Base-by-base conservation (phyloP, 805 yeast genomes). In the Candida tibetensis region DNA sequence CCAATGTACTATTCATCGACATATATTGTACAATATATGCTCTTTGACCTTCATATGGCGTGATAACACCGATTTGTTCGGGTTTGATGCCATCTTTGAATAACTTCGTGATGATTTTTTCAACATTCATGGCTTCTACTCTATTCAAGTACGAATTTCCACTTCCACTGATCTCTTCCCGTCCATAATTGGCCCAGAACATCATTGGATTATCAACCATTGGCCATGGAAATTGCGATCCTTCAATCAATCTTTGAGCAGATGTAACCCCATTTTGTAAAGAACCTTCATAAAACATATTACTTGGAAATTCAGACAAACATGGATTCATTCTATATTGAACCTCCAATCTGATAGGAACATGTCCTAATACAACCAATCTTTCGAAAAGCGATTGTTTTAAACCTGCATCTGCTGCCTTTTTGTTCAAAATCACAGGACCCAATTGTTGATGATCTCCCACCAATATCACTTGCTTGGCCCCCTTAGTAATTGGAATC, bases 401-500 rank as follows among this genome's bases (percentile, higher is more conserved):
- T 39, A 91, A 72, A 17, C 97, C 96, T 0, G 95, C 95, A 45
- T 82, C 82, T 13, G 83, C 88, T 2, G 95, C 96, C 49, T 76
- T 74, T 51, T 79, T 77, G 49, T 86, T 88, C 39, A 86, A 61
- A 34, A 91, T 83, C 17, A 89, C 95, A 0, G 98, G 97, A 1
- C 97, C 96, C 47, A 90, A 70, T 66, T 90, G 98, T 64, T 88
- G 91, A 62, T 91, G 97, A 60, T 90, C 98, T 54, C 98, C 98
- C 27, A 89, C 96, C 23, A 90, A 66, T 32, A 90, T 77, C 5
- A 89, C 87, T 57, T 90, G 96, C 55, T 83, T 84, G 32, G 95
- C 89, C 17, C 96, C 96, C 48, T 82, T 84, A 2, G 84, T 88
- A 27, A 90, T 77, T 9, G 98, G 96, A 47, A 90, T 87, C 52